phyloP scores from a whole-genome alignment of 345 rosid species.

The Citrus trifoliata region DNA sequence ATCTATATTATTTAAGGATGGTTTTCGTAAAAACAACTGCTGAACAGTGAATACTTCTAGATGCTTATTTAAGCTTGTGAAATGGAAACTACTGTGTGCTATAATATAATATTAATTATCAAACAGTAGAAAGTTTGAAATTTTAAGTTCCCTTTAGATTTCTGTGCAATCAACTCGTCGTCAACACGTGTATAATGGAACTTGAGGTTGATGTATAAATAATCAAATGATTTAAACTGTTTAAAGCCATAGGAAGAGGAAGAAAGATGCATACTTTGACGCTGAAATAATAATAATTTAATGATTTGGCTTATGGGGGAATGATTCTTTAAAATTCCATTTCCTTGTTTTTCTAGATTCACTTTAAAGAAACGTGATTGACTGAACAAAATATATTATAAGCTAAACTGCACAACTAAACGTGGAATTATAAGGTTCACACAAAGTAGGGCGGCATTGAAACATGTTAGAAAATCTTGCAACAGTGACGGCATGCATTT shows the following conservation, averaged over 20 bases:
- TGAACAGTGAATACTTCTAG: neutral
- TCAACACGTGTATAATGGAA: conserved; percentile 10
- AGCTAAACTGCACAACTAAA: conserved; percentile 8
- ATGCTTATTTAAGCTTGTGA: neutral
- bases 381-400: conserved; percentile 33
- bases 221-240: neutral
- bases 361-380: conserved; percentile 52
- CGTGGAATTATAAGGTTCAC: conserved; percentile 1
- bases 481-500: neutral
- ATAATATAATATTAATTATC: neutral
- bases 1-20: neutral
- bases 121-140: neutral
- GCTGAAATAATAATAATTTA: conserved; percentile 3
- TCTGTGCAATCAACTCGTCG: conserved; percentile 24
- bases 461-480: neutral
- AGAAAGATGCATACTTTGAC: conserved; percentile 21
- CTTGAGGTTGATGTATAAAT: neutral
- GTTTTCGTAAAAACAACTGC: neutral
- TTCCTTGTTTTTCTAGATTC: conserved; percentile 16
- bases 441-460: neutral
- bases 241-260: conserved; percentile 39
- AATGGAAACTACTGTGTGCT: neutral
- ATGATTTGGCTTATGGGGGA: conserved; percentile 2
- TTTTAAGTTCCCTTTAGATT: neutral
- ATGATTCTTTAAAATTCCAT: conserved; percentile 5